Percentiles rank a stretch among this genome's conserved stretches.
These are phyloP conservation scores for Laburnicola sp. DNA, from an alignment of 2,329 filamentous ascomycete genomes.

Conservation along the genomic window DNA sequence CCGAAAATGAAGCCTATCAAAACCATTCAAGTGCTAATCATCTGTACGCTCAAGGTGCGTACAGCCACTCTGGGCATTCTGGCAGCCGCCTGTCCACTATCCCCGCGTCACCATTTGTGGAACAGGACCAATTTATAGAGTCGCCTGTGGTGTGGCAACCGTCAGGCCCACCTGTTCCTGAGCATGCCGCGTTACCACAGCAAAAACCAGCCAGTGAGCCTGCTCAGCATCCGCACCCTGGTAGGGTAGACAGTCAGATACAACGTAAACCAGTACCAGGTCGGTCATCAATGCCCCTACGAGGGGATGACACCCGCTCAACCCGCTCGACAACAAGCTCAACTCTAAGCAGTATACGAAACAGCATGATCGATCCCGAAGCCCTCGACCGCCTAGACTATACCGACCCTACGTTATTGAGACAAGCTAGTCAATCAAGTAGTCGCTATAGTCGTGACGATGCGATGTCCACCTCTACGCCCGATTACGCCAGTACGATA, in stretches of 20 bases:
- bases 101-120: constrained; percentile 50
- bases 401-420: constrained; percentile 27
- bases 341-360: constrained; percentile 50
- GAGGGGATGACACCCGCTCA: constrained; percentile 41
- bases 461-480: constrained; percentile 67
- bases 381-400: constrained; percentile 47
- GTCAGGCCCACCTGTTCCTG: constrained; percentile 40
- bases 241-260: constrained; percentile 29
- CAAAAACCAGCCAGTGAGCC: constrained; percentile 28
- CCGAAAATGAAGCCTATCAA: constrained; percentile 22
- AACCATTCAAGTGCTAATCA: constrained; percentile 49
- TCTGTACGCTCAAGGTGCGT: constrained; percentile 59
- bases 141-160: constrained; percentile 37
- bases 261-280: constrained; percentile 48
- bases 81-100: constrained; percentile 50
- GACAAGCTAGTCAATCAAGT: constrained; percentile 46
- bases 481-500: constrained; percentile 75
- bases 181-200: constrained; percentile 36
- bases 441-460: constrained; percentile 63
- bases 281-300: constrained; percentile 45
- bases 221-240: constrained; percentile 30
- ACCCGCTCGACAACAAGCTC: constrained; percentile 45
- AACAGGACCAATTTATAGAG: constrained; percentile 44
- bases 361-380: constrained; percentile 51
- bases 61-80: constrained; percentile 51